Base-by-base conservation (phyloP, 169 alveolate genomes). In the Toxoplasma gondii region DNA sequence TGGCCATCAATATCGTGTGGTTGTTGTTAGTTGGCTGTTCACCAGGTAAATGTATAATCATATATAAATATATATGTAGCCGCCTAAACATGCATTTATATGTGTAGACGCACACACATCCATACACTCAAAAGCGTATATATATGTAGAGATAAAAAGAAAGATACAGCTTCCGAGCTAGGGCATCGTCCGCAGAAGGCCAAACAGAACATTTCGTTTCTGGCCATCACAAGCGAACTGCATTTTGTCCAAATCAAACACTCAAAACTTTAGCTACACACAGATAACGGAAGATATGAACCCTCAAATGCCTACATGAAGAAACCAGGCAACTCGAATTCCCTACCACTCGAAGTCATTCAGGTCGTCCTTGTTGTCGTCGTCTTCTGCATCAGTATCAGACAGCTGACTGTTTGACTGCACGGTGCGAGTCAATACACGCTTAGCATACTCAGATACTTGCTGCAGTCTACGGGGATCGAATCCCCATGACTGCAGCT, bases 391-490 rank as follows among this genome's bases (percentile, higher is more conserved):
- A n/a, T 82, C 90, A 41, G 67, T 82, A 31, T 43, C 90, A 31
- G 90, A 82, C 9, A 82, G 67, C 36, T 82, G 90, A 27, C 41
- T 43, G 67, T 17, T 78, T 10, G 86, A 78, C 86, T 78, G 86
- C 1, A n/a, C 90, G 5, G 64, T 43, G 67, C 93, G 93, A 44
- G 64, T 58, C 88, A 90, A 44, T 22, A 90, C 93, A 29, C 93
- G 83, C 44, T 38, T 53, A 38, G 80, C 43, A 44, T 90, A 90
- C 58, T 90, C 93, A 0, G 86, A 67, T n/a, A 90, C 87, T 86
- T 90, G 93, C 93, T 90, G 93, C 74, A 90, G 93, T 44, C 88
- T 36, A 29, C 93, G 93, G 4, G 64, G 67, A 22, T 39, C 69
- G 38, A 82, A 41, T 10, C 90, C 90, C 17, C 69, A 41, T 4